Percentiles rank a stretch among this genome's conserved stretches.
phyloP scores from a whole-genome alignment of 257 asterid species.

The Sherardia arvensis region DNA sequence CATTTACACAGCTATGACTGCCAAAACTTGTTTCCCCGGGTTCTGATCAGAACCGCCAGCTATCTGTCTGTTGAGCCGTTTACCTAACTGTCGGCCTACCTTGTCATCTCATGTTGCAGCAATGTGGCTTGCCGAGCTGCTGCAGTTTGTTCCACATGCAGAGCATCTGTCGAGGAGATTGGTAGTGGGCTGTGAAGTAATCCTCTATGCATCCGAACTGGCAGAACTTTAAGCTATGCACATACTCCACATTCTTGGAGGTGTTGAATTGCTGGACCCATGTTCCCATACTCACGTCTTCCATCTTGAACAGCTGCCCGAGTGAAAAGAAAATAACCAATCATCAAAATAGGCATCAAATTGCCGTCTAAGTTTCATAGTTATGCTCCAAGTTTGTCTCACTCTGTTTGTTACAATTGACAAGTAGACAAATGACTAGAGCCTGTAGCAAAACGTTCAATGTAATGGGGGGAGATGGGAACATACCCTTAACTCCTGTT shows the following conservation, averaged over 20 bases:
- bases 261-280: constrained; percentile 78
- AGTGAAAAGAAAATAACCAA: background rate
- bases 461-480: background rate
- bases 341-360: background rate
- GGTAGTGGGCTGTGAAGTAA: constrained; percentile 79
- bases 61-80: background rate
- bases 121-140: constrained; percentile 43
- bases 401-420: too few species aligned
- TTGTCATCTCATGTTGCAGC: constrained; percentile 85
- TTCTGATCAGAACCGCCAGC: constrained; percentile 9
- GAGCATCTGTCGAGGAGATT: constrained; percentile 87
- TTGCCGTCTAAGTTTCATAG: too few species aligned
- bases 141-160: constrained; percentile 77
- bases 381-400: too few species aligned
- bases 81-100: background rate
- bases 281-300: constrained; percentile 94
- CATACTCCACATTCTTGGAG: constrained; percentile 52
- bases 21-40: constrained; percentile 30
- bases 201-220: constrained; percentile 86
- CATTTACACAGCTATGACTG: constrained; percentile 39
- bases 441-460: background rate
- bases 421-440: background rate
- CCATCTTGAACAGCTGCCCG: constrained; percentile 86
- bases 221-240: constrained; percentile 83
- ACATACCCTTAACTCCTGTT: constrained; percentile 56